These are phyloP conservation scores for Anisodus acutangulus DNA, from an alignment of 257 asterid genomes.

Conservation along the genomic window DNA sequence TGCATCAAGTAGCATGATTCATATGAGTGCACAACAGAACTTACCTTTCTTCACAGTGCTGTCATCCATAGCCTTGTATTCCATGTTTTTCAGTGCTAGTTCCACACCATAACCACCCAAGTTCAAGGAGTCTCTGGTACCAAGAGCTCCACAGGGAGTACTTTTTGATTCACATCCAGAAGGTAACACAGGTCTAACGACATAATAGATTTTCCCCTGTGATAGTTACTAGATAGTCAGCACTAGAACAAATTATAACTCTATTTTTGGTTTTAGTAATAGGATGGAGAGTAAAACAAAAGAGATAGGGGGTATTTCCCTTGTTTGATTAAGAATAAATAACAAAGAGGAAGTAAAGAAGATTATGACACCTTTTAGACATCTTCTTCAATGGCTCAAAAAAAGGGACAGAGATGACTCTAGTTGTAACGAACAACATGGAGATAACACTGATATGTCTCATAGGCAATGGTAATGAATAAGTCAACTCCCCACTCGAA, in stretches of 20 bases:
- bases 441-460: conserved; percentile 17
- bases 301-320: neutral
- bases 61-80: conserved; percentile 99
- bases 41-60: conserved; percentile 78
- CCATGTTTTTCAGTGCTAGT: conserved; percentile 99
- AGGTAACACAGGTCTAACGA: conserved; percentile 87
- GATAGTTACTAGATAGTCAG: conserved; percentile 30
- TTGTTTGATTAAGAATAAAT: neutral
- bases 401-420: neutral
- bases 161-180: conserved; percentile 83
- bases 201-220: conserved; percentile 81
- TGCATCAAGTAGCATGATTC: conserved; percentile 20
- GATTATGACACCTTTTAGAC: neutral
- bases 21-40: conserved; percentile 3
- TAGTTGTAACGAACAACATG: neutral
- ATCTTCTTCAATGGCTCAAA: neutral
- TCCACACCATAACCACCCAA: conserved; percentile 99
- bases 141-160: conserved; percentile 79
- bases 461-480: neutral
- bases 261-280: conserved; percentile 1
- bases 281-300: neutral
- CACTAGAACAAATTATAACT: neutral
- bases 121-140: conserved; percentile 77
- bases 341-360: neutral
- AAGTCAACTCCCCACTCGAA: neutral